These are phyloP conservation scores for Pichia sp. DNA, from an alignment of 1,139 yeast species.

Conservation along the genomic window DNA sequence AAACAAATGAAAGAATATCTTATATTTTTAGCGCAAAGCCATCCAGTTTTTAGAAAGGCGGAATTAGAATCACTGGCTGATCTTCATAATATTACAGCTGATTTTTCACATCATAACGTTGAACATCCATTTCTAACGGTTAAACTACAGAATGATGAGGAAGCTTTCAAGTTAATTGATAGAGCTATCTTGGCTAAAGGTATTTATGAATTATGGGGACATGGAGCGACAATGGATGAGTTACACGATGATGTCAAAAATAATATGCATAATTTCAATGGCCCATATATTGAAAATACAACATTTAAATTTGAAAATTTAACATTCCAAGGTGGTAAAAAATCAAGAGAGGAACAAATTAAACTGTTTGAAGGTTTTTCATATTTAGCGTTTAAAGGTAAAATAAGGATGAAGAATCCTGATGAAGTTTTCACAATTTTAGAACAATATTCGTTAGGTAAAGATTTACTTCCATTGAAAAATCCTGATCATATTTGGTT, in stretches of 20 bases:
- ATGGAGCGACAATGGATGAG: constrained; percentile 49
- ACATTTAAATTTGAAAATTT: constrained; percentile 76
- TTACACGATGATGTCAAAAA: constrained; percentile 50
- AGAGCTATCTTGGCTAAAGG: constrained; percentile 70
- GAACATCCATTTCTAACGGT: constrained; percentile 67
- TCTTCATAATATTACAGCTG: constrained; percentile 48
- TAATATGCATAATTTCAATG: constrained; percentile 27
- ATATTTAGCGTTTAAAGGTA: constrained; percentile 70
- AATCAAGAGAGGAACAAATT: constrained; percentile 48
- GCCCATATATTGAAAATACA: constrained; percentile 37
- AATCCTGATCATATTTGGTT: constrained; percentile 59
- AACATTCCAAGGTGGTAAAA: constrained; percentile 59
- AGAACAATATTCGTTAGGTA: constrained; percentile 55
- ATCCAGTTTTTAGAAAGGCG: constrained; percentile 69
- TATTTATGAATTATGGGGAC: constrained; percentile 82
- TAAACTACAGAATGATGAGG: constrained; percentile 54
- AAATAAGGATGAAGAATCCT: constrained; percentile 71
- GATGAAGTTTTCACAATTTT: constrained; percentile 65
- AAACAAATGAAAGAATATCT: constrained; percentile 55
- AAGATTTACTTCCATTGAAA: constrained; percentile 39
- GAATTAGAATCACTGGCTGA: constrained; percentile 84
- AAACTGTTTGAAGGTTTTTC: constrained; percentile 64
- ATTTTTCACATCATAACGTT: constrained; percentile 53
- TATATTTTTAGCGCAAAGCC: constrained; percentile 77
- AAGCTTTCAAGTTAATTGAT: constrained; percentile 56